A percentile compares a stretch with the other conserved stretches of the same genome.
Conservation (phyloP, 2,329 filamentous ascomycete genomes). For the Phyllosticta citrichinensis region DNA sequence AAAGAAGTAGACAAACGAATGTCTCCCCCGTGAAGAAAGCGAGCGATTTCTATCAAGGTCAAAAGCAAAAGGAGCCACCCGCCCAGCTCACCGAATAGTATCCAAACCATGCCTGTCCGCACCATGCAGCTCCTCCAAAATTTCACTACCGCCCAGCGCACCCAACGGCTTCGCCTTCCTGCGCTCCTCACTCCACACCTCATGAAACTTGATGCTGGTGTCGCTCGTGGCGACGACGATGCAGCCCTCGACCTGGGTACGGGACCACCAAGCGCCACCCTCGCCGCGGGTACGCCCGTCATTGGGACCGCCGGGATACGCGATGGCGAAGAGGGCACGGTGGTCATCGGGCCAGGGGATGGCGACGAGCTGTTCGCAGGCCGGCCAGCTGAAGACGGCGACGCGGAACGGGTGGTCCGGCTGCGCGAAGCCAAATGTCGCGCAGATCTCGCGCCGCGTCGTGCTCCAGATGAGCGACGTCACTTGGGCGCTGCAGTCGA, state of each 20-base stretch:
- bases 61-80: not conserved
- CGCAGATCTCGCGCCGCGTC: slow-evolving; percentile 75
- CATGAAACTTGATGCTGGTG: slow-evolving; percentile 87
- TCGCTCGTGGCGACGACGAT: slow-evolving; percentile 89
- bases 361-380: slow-evolving; percentile 73
- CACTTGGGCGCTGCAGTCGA: slow-evolving; percentile 86
- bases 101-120: slow-evolving; percentile 56
- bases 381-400: slow-evolving; percentile 90
- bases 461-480: slow-evolving; percentile 87
- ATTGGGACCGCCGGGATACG: slow-evolving; percentile 60
- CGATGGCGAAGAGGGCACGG: slow-evolving; percentile 76
- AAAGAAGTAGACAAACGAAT: not conserved
- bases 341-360: slow-evolving; percentile 76
- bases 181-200: slow-evolving; percentile 70
- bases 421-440: slow-evolving; percentile 87
- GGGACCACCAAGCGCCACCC: slow-evolving; percentile 44
- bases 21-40: not conserved
- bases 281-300: slow-evolving; percentile 33
- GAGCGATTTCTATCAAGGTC: not conserved
- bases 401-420: slow-evolving; percentile 84
- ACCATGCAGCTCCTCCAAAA: slow-evolving; percentile 71
- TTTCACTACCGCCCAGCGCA: slow-evolving; percentile 69
- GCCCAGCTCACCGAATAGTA: not conserved
- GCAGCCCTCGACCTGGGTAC: slow-evolving; percentile 62
- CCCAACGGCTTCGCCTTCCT: slow-evolving; percentile 37